Evolutionary conservation across 23 red algal genomes (phyloP), one percentile per base, ranked within the genome.

Genomic region (Porphyridium purpureum): DNA sequence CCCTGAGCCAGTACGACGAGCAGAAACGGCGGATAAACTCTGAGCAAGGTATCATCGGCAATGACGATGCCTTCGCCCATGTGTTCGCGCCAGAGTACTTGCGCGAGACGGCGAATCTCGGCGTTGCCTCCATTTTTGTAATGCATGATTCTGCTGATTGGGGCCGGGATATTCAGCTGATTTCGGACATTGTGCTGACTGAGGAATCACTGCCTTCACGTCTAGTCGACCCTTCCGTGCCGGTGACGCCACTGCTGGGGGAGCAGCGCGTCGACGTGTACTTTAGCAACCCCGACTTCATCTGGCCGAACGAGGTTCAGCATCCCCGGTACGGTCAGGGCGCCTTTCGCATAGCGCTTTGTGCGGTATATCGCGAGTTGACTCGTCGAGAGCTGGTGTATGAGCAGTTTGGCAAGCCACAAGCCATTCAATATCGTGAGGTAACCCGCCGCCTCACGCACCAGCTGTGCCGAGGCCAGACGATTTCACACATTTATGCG

Each of bases 91-190:
- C n/a, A n/a, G n/a, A n/a, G n/a, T n/a, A n/a, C n/a, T n/a, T n/a
- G n/a, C n/a, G n/a, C n/a, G n/a, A n/a, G n/a, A n/a, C n/a, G n/a
- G n/a, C n/a, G n/a, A n/a, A n/a, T n/a, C 42, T 81, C 49, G 55
- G 55, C 22, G 62, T 81, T 0, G 54, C 28, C 29, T 51, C 47
- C 22, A 63, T 62, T 3, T 58, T 81, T 50, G 62, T 87, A 0
- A 76, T 87, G 81, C 48, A 62, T 1, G 81, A 87, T 31, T 76
- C 69, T 21, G 62, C 44, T 1, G 72, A 87, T 33, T 76, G 68
- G 68, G 81, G 81, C 31, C 67, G 81, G 35, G 81, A 87, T 75
- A 76, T 87, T 59, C 81, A 87, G 41, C 62, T 87, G 7, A 24
- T 76, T 32, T 24, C 64, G 21, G 81, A 87, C 29, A 51, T 65